Base-by-base conservation (phyloP, 148 eudicot species). In the Chenopodium berlandieri region DNA sequence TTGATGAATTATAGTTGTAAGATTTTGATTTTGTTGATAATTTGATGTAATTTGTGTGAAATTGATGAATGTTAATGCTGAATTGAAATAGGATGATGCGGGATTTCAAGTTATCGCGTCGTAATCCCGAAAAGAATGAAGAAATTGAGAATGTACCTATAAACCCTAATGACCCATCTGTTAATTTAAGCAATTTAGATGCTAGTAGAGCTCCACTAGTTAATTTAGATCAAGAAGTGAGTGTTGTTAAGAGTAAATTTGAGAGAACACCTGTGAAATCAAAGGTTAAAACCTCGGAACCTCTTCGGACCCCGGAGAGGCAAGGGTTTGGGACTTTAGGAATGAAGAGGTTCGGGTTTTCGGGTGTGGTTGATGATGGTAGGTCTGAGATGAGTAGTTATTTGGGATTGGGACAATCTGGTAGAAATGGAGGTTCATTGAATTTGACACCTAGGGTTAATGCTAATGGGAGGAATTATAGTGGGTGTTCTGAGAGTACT, bases 61-160 rank as follows among this genome's bases (percentile, higher is more conserved):
- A n/a, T 60, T 54, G 44, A 30, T 3, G 56, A 14, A 32, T 32
- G 31, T 75, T 23, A 22, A 30, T 40, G 44, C 1, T 72, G 4
- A 16, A 34, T 58, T 64, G 68, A 22, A 44, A 47, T 74, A 92
- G 96, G 87, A 94, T 94, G 98, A 25, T 87, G 83, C 83, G 93
- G 84, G 93, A 90, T 54, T 89, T 80, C 74, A 92, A 86, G 74
- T 83, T 84, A 75, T 77, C 79, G 81, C 89, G 94, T 12, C 91
- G 89, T 23, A 90, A 86, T 77, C 78, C 88, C 16, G 86, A 84
- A 13, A 91, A 88, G 82, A 88, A 81, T 76, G 97, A 91, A 78
- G 97, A 92, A 79, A 82, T 85, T 9, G 99, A 96, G 88, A 96
- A 96, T 83, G 87, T 91, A 73, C 91, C 94, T 4, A 5, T 77